These are phyloP conservation scores for Heliocybe sulcata DNA, from an alignment of 1,284 basidiomycete genomes.

Conservation along the genomic window DNA sequence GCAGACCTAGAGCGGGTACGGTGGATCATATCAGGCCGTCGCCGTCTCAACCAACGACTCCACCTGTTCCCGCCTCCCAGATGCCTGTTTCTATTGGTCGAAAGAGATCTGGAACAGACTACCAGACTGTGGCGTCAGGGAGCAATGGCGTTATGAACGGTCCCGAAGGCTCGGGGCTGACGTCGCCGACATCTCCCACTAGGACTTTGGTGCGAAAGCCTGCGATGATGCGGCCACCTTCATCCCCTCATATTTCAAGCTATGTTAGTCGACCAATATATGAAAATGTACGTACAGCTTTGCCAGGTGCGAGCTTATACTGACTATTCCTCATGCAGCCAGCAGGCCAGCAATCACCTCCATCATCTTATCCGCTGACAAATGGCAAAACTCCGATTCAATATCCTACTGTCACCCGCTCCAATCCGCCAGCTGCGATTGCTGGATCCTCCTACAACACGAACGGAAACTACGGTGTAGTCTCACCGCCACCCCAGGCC, in stretches of 20 bases:
- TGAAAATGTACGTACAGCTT: constrained; percentile 31
- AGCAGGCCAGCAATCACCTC: constrained; percentile 22
- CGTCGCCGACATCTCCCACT: constrained; percentile 12
- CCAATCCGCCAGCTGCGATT: constrained; percentile 25
- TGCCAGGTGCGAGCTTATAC: background rate
- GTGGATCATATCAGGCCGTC: background rate
- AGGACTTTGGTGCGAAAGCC: constrained; percentile 23
- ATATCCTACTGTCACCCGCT: constrained; percentile 35
- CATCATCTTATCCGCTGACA: constrained; percentile 16
- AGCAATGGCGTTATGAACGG: constrained; percentile 8
- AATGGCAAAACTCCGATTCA: constrained; percentile 29
- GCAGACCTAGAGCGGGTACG: background rate
- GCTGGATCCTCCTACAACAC: constrained; percentile 28
- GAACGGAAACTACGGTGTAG: constrained; percentile 24
- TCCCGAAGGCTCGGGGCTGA: constrained; percentile 16
- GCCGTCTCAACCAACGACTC: background rate
- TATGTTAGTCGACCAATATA: constrained; percentile 24
- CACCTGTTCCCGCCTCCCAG: background rate
- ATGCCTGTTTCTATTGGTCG: background rate
- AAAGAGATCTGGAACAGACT: background rate
- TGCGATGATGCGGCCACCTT: constrained; percentile 27
- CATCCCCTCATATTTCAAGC: constrained; percentile 29
- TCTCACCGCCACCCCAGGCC: constrained; percentile 68
- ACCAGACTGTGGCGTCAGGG: background rate
- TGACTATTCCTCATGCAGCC: constrained; percentile 12